Evolutionary conservation across 306 rosid species (phyloP).

Genomic region (barrel medic (Medicago truncatula)): MtrunA17r5.0-ANR NC_053042.1:39245501-39246000

Average conservation of each 20-base stretch:
- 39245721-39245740: conserved; percentile 82
- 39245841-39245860: no score
- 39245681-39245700: conserved; percentile 63
- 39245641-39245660: conserved; percentile 65
- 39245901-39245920: no score
- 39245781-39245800: conserved; percentile 61
- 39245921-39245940: no score
- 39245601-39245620: conserved; percentile 62
- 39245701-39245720: conserved; percentile 65
- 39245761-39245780: conserved; percentile 73
- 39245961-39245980: no score
- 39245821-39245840: no score
- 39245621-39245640: conserved; percentile 51
- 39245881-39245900: no score
- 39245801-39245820: no score
- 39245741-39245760: conserved; percentile 77
- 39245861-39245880: no score
- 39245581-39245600: conserved; percentile 57
- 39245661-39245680: conserved; percentile 71
- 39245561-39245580: conserved; percentile 62
- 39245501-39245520: background rate
- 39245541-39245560: conserved; percentile 65
- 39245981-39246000: no score
- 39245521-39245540: conserved; percentile 53
- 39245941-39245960: no score